Evolutionary conservation across 176 grass and related monocot species (phyloP).

Genomic region (Dactylis glomerata): DNA sequence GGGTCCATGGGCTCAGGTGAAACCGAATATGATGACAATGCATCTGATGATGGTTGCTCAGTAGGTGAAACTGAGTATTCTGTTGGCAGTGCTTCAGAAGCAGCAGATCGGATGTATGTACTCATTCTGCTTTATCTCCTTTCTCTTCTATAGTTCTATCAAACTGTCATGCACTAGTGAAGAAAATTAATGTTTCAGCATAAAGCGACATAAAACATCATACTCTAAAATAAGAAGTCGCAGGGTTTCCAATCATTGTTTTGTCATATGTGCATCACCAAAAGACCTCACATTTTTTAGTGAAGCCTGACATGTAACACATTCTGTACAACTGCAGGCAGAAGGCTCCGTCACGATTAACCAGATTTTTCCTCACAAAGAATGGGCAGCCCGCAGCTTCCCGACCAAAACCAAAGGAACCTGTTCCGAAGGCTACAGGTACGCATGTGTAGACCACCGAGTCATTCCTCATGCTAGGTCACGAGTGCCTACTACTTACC

Average conservation of each 20-base stretch:
- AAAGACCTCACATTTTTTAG: not conserved
- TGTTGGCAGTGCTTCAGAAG: conserved; percentile 55
- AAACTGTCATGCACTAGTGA: not conserved
- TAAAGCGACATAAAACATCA: not conserved
- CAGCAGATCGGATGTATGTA: conserved; percentile 40
- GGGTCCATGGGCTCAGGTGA: conserved; percentile 41
- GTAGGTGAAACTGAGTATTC: conserved; percentile 70
- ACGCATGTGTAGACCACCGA: not conserved
- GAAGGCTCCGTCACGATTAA: conserved; percentile 50
- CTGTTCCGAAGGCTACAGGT: conserved; percentile 56
- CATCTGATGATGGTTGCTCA: conserved; percentile 66
- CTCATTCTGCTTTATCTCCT: not conserved
- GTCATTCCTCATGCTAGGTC: not conserved
- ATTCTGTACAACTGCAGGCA: conserved; percentile 47
- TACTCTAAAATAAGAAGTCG: not conserved
- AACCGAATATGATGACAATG: conserved; percentile 62
- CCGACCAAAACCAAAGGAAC: conserved; percentile 57
- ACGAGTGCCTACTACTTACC: not conserved
- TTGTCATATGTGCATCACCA: not conserved
- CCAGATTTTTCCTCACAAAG: conserved; percentile 55
- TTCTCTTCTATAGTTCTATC: not conserved
- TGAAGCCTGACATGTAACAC: not conserved
- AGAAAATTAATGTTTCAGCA: not conserved
- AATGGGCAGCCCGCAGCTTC: conserved; percentile 46
- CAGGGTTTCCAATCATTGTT: not conserved